A percentile compares a stretch with the other conserved stretches of the same genome.
These are phyloP conservation scores for Filobasidium uniguttulatum DNA, from an alignment of 1,284 basidiomycete genomes.

Conservation along the genomic window DNA sequence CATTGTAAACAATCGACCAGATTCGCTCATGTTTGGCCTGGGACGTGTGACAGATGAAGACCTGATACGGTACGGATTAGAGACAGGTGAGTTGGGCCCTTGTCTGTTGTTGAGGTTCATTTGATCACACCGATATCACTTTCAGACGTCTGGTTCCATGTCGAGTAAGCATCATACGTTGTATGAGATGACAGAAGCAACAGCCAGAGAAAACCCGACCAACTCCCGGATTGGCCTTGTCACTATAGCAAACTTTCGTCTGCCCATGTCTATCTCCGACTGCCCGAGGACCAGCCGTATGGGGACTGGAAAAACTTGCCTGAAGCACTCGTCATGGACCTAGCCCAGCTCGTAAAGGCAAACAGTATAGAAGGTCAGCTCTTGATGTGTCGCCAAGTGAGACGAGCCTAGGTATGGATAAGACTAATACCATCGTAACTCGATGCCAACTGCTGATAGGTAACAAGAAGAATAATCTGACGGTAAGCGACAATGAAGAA, in stretches of 20 bases:
- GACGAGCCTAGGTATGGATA: neutral
- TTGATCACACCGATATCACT: too few relatives aligned
- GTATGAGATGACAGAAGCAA: neutral
- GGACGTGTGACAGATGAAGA: slow-evolving; percentile 58
- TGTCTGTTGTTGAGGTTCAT: neutral
- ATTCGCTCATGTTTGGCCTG: neutral
- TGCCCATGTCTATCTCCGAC: slow-evolving; percentile 84
- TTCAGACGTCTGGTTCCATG: slow-evolving; percentile 38
- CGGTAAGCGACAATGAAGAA: slow-evolving; percentile 27
- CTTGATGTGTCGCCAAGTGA: neutral
- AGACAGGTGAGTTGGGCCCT: slow-evolving; percentile 41
- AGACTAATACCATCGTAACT: neutral
- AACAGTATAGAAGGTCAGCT: slow-evolving; percentile 83
- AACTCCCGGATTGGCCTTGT: slow-evolving; percentile 40
- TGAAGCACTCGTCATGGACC: slow-evolving; percentile 61
- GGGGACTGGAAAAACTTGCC: slow-evolving; percentile 72
- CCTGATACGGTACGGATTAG: slow-evolving; percentile 72
- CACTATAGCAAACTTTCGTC: slow-evolving; percentile 78
- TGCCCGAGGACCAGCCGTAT: slow-evolving; percentile 54
- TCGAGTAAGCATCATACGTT: slow-evolving; percentile 40
- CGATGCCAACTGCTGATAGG: slow-evolving; percentile 46
- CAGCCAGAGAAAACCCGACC: neutral
- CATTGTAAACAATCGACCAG: neutral
- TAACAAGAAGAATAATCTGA: slow-evolving; percentile 89
- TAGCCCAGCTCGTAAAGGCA: slow-evolving; percentile 90